Evolutionary conservation across 2,329 filamentous ascomycete genomes (phyloP), one percentile per base, ranked within the genome.

Genomic region (Fusarium brevicatenulatum): DNA sequence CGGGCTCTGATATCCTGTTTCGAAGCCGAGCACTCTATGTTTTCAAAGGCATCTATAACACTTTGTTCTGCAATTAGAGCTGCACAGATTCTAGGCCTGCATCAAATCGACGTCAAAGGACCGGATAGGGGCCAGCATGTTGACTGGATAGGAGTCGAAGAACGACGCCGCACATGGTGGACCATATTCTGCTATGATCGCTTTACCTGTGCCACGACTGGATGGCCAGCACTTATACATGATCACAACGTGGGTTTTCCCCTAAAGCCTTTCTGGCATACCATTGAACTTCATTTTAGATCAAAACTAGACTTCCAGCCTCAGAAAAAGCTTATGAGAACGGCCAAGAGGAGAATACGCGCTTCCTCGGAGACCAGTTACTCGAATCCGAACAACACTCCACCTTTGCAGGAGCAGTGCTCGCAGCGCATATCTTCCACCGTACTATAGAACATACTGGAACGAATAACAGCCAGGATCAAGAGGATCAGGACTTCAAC

Each of bases 121-220:
- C 13, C 16, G 9, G 5, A 1, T 4, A 15, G 11, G 9, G 30
- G 16, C 10, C n/a, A 32, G 4, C 8, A 13, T 12, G 10, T 19
- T 32, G 65, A 68, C 37, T 68, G 47, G 47, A 68, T 63, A 32
- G 37, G 36, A 21, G 19, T 68, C 12, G 65, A 68, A 15, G 63
- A 68, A 23, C 47, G n/a, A 11, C 65, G 65, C 7, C 65, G 63
- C 9, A 68, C 63, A 11, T 68, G 65, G 65, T 68, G 65, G 65
- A 68, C 65, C 13, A 68, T 68, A 44, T 68, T 68, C 42, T 68
- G 65, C 34, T 68, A 68, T 28, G 65, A 68, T 52, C 42, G 65
- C 4, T 68, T 68, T 25, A 66, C 60, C 15, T 68, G 37, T 44
- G 65, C 65, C 19, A 68, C 65, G 32, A 68, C 65, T 23, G 65